Evolutionary conservation across 257 asterid species (phyloP).

Genomic region (Solanum microdontum): DNA sequence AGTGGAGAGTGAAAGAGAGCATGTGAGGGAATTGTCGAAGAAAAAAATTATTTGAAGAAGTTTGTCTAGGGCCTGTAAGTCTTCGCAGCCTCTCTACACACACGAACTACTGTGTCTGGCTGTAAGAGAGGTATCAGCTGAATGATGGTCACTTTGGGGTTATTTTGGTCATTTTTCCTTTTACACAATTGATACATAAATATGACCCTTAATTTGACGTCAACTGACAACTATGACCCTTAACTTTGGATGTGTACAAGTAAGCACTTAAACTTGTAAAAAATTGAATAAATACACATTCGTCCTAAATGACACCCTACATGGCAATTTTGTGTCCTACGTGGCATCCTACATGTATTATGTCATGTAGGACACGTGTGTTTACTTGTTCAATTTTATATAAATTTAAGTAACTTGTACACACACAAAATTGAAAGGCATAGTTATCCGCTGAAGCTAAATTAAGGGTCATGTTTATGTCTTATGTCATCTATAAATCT

Average conservation of each 20-base stretch:
- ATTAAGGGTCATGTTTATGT: too few relatives aligned
- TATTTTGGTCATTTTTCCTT: background rate
- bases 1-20: background rate
- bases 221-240: too few relatives aligned
- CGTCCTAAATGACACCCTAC: too few relatives aligned
- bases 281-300: too few relatives aligned
- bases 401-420: background rate
- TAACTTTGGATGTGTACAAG: too few relatives aligned
- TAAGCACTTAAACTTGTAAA: too few relatives aligned
- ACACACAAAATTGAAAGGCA: too few relatives aligned
- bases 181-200: background rate
- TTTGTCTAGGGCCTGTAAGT: background rate
- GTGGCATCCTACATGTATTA: background rate
- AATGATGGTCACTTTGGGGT: background rate
- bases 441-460: too few relatives aligned
- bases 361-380: background rate
- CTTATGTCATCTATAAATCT: too few relatives aligned
- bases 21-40: background rate
- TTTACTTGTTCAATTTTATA: too few relatives aligned
- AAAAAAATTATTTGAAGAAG: background rate
- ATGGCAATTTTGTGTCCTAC: background rate
- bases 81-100: background rate
- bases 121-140: background rate
- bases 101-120: background rate
- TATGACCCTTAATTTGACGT: too few relatives aligned